Evolutionary conservation across 2,329 filamentous ascomycete genomes (phyloP).

Genomic region (Trichophyton schoenleinii): DNA sequence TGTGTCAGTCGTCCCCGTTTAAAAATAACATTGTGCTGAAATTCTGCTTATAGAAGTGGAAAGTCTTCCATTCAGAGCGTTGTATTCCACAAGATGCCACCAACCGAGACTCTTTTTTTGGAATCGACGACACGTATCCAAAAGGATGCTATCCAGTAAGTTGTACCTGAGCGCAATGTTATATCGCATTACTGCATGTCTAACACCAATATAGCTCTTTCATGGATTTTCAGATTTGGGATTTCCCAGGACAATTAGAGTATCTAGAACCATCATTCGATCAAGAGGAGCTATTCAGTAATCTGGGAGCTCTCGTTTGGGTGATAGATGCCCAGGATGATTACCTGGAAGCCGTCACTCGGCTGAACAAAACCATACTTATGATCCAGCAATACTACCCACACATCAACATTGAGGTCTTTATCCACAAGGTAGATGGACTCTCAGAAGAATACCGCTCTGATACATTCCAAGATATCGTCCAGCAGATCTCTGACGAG

Average conservation of each 20-base stretch:
- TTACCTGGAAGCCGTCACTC: slow-evolving; percentile 79
- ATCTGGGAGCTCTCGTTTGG: slow-evolving; percentile 91
- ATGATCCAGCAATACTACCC: slow-evolving; percentile 81
- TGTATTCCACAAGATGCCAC: slow-evolving; percentile 96
- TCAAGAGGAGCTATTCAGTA: slow-evolving; percentile 84
- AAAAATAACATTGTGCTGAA: neutral
- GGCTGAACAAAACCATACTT: slow-evolving; percentile 78
- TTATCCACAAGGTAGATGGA: slow-evolving; percentile 98
- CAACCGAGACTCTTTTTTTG: slow-evolving; percentile 87
- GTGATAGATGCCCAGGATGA: slow-evolving; percentile 98
- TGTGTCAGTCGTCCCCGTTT: slow-evolving; percentile 15
- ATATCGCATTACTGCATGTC: neutral
- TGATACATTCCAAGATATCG: slow-evolving; percentile 92
- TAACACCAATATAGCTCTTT: slow-evolving; percentile 55
- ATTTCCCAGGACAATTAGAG: slow-evolving; percentile 90
- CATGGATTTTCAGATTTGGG: slow-evolving; percentile 98
- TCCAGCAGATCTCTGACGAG: slow-evolving; percentile 91
- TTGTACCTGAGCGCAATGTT: slow-evolving; percentile 11
- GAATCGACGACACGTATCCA: slow-evolving; percentile 91
- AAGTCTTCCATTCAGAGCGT: slow-evolving; percentile 98
- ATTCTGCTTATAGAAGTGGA: slow-evolving; percentile 55
- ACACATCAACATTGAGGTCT: slow-evolving; percentile 92
- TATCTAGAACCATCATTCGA: slow-evolving; percentile 84
- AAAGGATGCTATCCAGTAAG: slow-evolving; percentile 89
- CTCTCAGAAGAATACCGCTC: slow-evolving; percentile 91